Base-by-base conservation (phyloP, 225 moss, liverwort and hornwort genomes). In the Physcomitrellopsis africana region DNA sequence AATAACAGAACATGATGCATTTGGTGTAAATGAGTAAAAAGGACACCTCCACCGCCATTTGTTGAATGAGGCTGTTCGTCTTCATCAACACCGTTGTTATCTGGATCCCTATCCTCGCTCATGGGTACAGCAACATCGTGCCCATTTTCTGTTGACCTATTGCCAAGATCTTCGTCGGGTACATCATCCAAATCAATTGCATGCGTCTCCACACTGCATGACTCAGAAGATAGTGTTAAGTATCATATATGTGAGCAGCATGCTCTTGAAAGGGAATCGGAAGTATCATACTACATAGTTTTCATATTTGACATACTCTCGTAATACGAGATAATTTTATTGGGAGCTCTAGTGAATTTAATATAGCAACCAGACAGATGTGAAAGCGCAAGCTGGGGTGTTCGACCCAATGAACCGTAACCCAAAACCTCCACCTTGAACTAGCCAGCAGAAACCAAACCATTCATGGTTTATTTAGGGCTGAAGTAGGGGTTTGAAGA, bases 161-260 rank as follows among this genome's bases (percentile, higher is more conserved):
- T 64, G 59, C 64, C 79, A 19, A 85, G 70, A 69, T 83, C 81
- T 73, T 92, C 92, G 19, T 89, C 81, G 42, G 86, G 87, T 58
- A 69, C 76, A 79, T 94, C 92, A 68, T 96, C 96, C 41, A 96
- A 73, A 82, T 96, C 94, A 59, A 96, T 94, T 62, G 90, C 88
- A 72, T 94, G 93, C 23, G 96, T 96, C 84, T 96, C 96, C 75
- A 96, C 96, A 89, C 96, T 96, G 83, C 80, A 82, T 59, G 52
- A 29, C 43, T 65, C 68, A 75, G n/a, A 65, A 69, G 65, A 65
- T 37, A 43, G 64, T 20, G 46, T 43, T 42, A 41, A 69, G 22
- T 58, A 47, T 18, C 46, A 54, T 16, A 15, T 26, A 66, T 55
- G 17, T 41, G 72, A 49, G 47, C 60, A 65, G 42, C 41, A 78